Base-by-base conservation (phyloP, 1,139 yeast species). In the Suhomyces choctaworum region DNA sequence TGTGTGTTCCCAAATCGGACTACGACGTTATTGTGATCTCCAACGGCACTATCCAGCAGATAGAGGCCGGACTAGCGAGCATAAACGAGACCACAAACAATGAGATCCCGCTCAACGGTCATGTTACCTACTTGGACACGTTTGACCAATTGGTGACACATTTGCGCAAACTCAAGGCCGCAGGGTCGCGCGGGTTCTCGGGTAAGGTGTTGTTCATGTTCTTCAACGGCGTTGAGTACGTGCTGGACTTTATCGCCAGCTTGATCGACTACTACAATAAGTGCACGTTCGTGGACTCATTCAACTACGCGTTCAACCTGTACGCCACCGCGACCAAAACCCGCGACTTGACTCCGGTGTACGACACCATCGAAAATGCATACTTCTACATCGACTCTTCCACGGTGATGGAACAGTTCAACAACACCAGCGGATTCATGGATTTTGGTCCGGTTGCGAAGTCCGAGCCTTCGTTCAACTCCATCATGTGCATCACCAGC, bases 131-230 rank as follows among this genome's bases (percentile, higher is more conserved):
- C 40, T 49, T 65, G 24, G 52, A 52, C 27, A 48, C 53, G n/a
- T 61, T 64, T 34, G 47, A 50, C 15, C 57, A 56, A 19, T 52
- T 65, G 36, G 40, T 56, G 1, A 22, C 36, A 11, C 47, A 48
- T 31, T 38, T 54, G 37, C 36, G 41, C 12, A 29, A 25, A 20
- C 17, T 26, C 16, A 40, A 22, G 10, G 22, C 25, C 27, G 21
- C 27, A 12, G 26, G 26, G 10, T 22, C 40, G 22, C 36, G 34
- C 17, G 32, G 36, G 3, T 63, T 59, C 37, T 42, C 50, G 7
- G 70, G 68, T 2, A 60, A 60, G 41, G 60, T 65, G 7, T 46
- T 65, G 21, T 66, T 67, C 36, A 66, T 67, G 72, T 67, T 66
- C 34, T 66, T 67, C 50, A 54, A 66, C 35, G 70, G 70, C 1